These are phyloP conservation scores for Clarireedia sp. DNA, from an alignment of 2,329 filamentous ascomycete genomes.

Conservation along the genomic window DNA sequence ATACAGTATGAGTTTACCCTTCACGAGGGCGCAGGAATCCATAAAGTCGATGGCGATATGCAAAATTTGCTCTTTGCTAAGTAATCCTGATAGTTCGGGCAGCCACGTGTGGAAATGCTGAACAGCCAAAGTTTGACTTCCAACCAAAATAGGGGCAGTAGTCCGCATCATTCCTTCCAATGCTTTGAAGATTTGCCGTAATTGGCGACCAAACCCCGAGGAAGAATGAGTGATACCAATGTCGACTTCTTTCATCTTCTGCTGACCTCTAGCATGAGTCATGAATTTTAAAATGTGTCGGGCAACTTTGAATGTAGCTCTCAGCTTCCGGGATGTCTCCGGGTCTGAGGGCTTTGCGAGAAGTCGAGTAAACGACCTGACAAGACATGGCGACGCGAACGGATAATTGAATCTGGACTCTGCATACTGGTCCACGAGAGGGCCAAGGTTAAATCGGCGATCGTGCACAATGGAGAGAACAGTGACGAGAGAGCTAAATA, in stretches of 20 bases:
- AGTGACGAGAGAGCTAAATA: constrained; percentile 83
- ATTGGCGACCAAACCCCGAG: constrained; percentile 68
- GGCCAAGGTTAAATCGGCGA: constrained; percentile 82
- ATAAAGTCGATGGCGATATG: constrained; percentile 90
- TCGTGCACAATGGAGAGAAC: constrained; percentile 93
- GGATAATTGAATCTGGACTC: constrained; percentile 87
- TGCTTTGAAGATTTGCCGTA: constrained; percentile 82
- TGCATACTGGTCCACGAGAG: constrained; percentile 85
- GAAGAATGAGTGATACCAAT: constrained; percentile 75
- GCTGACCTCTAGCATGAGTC: constrained; percentile 77
- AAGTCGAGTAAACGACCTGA: constrained; percentile 78
- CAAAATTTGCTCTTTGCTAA: constrained; percentile 77
- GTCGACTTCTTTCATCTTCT: constrained; percentile 78
- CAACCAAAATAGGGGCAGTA: constrained; percentile 74
- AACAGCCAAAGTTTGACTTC: constrained; percentile 88
- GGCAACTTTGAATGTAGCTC: constrained; percentile 91
- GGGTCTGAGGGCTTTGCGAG: constrained; percentile 76
- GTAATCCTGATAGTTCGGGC: constrained; percentile 73
- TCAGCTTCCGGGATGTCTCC: constrained; percentile 73
- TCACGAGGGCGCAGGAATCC: constrained; percentile 79
- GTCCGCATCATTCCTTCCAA: constrained; percentile 87
- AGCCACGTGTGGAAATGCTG: constrained; percentile 97
- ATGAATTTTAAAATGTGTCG: constrained; percentile 92
- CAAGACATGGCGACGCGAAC: constrained; percentile 79
- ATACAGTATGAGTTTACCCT: constrained; percentile 85